These are phyloP conservation scores for Heliamphora pulchella DNA, from an alignment of 179 eudicot species.

Conservation along the genomic window DNA sequence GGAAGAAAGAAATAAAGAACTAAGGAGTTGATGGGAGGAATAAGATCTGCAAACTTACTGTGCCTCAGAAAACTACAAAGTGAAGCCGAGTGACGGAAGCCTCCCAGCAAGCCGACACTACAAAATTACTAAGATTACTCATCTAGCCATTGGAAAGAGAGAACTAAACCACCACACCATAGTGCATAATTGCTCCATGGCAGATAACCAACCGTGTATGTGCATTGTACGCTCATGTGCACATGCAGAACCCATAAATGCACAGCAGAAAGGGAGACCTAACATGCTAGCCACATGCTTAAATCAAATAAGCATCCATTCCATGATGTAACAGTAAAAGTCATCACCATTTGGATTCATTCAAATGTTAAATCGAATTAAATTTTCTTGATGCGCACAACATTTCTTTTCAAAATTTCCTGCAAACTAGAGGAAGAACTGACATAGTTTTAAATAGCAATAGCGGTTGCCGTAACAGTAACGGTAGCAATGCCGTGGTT, in stretches of 20 bases:
- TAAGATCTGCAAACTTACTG: background rate
- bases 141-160: background rate
- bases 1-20: background rate
- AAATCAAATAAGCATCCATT: background rate
- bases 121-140: slow-evolving; percentile 4
- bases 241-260: no score
- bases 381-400: background rate
- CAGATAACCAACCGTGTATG: background rate
- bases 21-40: background rate
- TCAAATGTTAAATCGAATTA: background rate
- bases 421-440: background rate
- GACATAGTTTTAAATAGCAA: no score
- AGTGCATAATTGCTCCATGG: background rate
- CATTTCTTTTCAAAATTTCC: background rate
- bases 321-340: background rate
- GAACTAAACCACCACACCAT: background rate
- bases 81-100: background rate
- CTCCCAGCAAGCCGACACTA: background rate
- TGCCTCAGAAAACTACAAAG: background rate
- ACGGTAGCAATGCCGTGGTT: no score
- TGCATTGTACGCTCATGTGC: background rate
- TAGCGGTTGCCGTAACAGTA: no score
- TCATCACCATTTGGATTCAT: background rate
- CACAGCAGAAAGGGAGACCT: background rate
- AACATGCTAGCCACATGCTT: background rate